Evolutionary conservation across 805 yeast genomes (phyloP).

Genomic region (Zygoascus tannicola): DNA sequence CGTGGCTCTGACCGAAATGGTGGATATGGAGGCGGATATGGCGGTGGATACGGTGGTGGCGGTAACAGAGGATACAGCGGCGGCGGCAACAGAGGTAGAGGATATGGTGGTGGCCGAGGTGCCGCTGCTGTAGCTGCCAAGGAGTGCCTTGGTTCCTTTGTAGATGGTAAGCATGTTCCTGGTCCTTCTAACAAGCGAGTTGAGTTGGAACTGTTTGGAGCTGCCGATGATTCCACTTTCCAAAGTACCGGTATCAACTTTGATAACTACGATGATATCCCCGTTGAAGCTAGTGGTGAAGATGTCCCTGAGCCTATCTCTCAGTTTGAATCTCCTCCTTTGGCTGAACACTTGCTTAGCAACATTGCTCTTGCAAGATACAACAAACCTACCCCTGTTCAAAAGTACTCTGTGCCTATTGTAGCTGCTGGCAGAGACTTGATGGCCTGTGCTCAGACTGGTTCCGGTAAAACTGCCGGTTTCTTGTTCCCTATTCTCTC

Average conservation of each 20-base stretch:
- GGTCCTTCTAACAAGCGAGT: constrained; percentile 58
- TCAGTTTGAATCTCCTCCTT: constrained; percentile 83
- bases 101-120: constrained; percentile 28
- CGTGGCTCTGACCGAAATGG: constrained; percentile 16
- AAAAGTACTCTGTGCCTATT: constrained; percentile 87
- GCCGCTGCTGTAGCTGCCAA: constrained; percentile 28
- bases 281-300: constrained; percentile 95
- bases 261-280: constrained; percentile 97
- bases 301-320: constrained; percentile 90
- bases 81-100: constrained; percentile 23
- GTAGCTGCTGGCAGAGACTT: constrained; percentile 83
- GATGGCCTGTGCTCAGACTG: constrained; percentile 97
- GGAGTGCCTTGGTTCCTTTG: constrained; percentile 60
- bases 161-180: constrained; percentile 80
- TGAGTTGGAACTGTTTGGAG: constrained; percentile 80
- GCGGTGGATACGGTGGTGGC: constrained; percentile 23
- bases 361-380: constrained; percentile 85
- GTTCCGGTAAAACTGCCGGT: constrained; percentile 99
- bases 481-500: constrained; percentile 96
- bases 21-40: constrained; percentile 15
- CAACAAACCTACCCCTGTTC: constrained; percentile 94
- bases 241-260: constrained; percentile 97
- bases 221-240: constrained; percentile 55
- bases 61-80: constrained; percentile 27
- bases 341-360: constrained; percentile 75